Base-by-base conservation (phyloP, 1,139 yeast genomes). In the Diutina rugosa region DNA sequence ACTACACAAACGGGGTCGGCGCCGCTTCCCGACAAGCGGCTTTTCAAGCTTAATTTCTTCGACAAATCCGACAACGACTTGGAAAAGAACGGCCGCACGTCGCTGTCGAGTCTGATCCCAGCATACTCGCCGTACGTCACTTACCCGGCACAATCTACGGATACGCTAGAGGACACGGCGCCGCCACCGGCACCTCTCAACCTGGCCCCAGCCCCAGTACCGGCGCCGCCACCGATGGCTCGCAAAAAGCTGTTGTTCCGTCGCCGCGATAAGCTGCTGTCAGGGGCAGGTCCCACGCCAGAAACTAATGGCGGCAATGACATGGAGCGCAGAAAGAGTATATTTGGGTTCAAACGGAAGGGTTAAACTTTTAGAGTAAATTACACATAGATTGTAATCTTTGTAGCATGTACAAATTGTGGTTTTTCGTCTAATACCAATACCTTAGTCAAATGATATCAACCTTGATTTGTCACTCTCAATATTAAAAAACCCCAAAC, bases 241-340 rank as follows among this genome's bases (percentile, higher is more conserved):
- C 35, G 51, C 21, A 47, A 47, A 47, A 47, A 47, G 35, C 51
- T 47, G 51, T 14, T 47, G 10, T 47, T 47, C 38, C 51, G 51
- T 28, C 51, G 51, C 18, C 51, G 51, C 35, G 51, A 47, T 28
- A 47, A 47, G 16, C 51, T 47, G 51, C 14, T 7, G 26, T 21
- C 26, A 8, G 30, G 30, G 29, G 30, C 29, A 21, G 51, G 38
- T 10, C 51, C 51, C 51, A 7, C n/a, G 16, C 35, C 29, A 12
- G 30, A 21, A 46, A 14, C 49, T 21, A 29, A 26, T 16, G 38
- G 38, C 29, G 51, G 16, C 10, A 35, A 35, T 10, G 41, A 35
- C n/a, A 30, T 30, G 12, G 51, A 47, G 30, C 35, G 51, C 8
- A 28, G 38, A 28, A 47, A 47, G 51, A 47, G 51, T 47, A 30